Evolutionary conservation across 768 basidiomycete species (phyloP), one percentile per base, ranked within the genome.

Genomic region (Lactarius indigo): DNA sequence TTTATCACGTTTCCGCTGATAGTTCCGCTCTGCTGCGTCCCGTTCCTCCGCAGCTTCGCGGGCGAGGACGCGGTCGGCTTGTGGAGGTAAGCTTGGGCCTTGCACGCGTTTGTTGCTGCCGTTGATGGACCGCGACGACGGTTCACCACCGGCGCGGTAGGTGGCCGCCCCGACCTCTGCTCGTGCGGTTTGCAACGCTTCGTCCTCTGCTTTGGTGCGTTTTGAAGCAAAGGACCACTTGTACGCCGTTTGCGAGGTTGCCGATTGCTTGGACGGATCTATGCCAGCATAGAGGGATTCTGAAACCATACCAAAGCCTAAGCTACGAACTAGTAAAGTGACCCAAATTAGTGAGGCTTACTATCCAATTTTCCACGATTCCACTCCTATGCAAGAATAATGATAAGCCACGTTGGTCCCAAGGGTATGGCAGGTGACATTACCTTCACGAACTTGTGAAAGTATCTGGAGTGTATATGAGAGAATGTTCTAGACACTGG

Each of bases 391-490:
- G 28, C 42, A 9, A 12, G 23, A 15, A 31, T 30, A 31, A 44
- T 31, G 41, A 72, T 42, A 23, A 64, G 47, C 33, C 10, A 66
- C 66, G 15, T 54, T 65, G 33, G 31, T 55, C 61, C 20, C 50
- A 15, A 13, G 37, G 20, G 66, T 50, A 35, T 39, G 20, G 71
- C 31, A 59, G 58, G 57, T 57, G 68, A 68, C 78, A 70, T 52
- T 73, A 89, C 89, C 82, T 90, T 91, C 47, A 94, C 87, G 73
- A 98, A 97, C 78, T 95, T 96, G 72, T 89, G 87, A 75, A 98
- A 98, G 75, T 96, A 94, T 73, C 91, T 92, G 59, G 65, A 30
- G 63, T 66, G 71, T 59, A 59, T 59, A 72, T 74, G 61, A 75
- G 69, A 61, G 74, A 52, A 80, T 66, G 79, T 76, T 61, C 66